These are phyloP conservation scores for Takashimella tepidaria DNA, from an alignment of 1,284 basidiomycete species.

Conservation along the genomic window DNA sequence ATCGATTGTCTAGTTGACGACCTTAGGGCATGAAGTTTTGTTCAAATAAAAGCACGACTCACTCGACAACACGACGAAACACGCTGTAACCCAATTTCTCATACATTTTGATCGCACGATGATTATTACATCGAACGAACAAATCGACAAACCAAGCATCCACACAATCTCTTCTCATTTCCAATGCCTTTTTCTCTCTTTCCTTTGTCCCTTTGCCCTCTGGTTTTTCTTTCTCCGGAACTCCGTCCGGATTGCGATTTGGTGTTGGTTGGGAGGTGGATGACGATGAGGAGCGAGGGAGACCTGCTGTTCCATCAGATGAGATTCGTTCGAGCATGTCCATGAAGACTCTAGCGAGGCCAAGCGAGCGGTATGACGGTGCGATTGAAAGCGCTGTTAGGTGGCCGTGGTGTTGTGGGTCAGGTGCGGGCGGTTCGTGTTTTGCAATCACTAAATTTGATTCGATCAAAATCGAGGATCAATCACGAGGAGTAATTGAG, in stretches of 20 bases:
- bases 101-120: constrained; percentile 46
- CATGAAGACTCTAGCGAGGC: constrained; percentile 46
- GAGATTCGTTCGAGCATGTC: constrained; percentile 39
- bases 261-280: too few species aligned
- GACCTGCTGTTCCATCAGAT: constrained; percentile 17
- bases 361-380: constrained; percentile 38
- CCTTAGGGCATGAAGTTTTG: too few species aligned
- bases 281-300: background rate
- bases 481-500: too few species aligned
- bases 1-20: too few species aligned
- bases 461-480: constrained; percentile 4
- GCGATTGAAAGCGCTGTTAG: constrained; percentile 47
- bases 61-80: constrained; percentile 47
- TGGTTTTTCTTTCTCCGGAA: background rate
- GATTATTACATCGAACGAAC: constrained; percentile 48
- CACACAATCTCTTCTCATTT: constrained; percentile 29
- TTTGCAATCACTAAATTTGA: constrained; percentile 48
- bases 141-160: constrained; percentile 48
- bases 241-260: background rate
- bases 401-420: constrained; percentile 46
- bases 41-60: constrained; percentile 29
- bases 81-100: constrained; percentile 48
- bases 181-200: background rate
- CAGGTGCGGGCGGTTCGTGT: constrained; percentile 45
- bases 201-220: background rate